Conservation (phyloP, 2,329 filamentous ascomycete species). For the Cytospora mali region DNA sequence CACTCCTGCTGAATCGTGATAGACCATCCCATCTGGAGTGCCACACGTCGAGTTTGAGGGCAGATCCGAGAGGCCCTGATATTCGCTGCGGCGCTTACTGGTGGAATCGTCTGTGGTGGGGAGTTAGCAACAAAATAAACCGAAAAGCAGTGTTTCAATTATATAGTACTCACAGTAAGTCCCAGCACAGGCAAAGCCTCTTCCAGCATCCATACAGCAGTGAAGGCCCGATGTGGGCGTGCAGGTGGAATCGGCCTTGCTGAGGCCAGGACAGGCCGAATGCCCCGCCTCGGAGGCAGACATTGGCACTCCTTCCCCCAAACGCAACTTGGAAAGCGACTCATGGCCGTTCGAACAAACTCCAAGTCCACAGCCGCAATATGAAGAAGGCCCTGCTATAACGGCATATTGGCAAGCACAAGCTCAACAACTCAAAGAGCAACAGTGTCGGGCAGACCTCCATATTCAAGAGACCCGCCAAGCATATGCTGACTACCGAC, state of each 20-base stretch:
- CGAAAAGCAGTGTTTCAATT: too few relatives aligned
- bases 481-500: too few relatives aligned
- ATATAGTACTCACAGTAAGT: not conserved
- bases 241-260: not conserved
- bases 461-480: too few relatives aligned
- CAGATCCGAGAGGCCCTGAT: not conserved
- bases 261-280: not conserved
- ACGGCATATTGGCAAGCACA: too few relatives aligned
- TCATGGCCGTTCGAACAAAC: too few relatives aligned
- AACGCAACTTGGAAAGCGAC: too few relatives aligned
- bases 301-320: too few relatives aligned
- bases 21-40: not conserved
- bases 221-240: rapidly evolving
- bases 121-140: not conserved
- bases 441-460: too few relatives aligned
- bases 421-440: too few relatives aligned
- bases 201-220: not conserved
- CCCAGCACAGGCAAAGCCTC: not conserved
- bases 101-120: not conserved
- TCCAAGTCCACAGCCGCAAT: too few relatives aligned
- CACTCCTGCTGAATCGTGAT: not conserved
- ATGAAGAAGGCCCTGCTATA: too few relatives aligned
- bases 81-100: not conserved
- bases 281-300: too few relatives aligned
- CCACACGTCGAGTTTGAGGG: not conserved